These are phyloP conservation scores for Suillus luteus DNA, from an alignment of 768 basidiomycete genomes.

Conservation along the genomic window DNA sequence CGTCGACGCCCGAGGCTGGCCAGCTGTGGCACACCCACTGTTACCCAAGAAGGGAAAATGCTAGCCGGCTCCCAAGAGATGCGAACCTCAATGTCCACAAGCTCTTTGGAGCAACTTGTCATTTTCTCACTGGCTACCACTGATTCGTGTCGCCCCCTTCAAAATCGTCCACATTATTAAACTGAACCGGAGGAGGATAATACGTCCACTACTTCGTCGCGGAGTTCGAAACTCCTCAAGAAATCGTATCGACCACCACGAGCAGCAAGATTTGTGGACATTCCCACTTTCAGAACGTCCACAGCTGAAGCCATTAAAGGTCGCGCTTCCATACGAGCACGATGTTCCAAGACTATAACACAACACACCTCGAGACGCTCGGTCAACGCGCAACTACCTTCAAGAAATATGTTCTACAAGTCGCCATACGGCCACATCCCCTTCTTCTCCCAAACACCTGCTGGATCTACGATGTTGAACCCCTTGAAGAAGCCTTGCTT, in stretches of 20 bases:
- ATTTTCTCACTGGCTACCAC: neutral
- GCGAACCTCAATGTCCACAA: neutral
- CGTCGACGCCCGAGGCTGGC: neutral
- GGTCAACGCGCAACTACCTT: neutral
- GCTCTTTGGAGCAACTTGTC: neutral
- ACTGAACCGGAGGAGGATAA: conserved; percentile 15
- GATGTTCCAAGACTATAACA: neutral
- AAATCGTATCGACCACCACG: neutral
- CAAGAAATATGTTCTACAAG: conserved; percentile 22
- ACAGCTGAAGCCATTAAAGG: neutral
- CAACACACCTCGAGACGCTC: neutral
- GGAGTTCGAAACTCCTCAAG: neutral
- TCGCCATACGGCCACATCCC: conserved; percentile 17
- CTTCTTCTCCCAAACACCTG: conserved; percentile 19
- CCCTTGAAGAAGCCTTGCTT: conserved; percentile 20
- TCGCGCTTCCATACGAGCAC: neutral
- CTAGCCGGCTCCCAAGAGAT: neutral
- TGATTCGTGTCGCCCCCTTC: neutral
- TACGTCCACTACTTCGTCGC: neutral
- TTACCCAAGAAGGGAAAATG: neutral
- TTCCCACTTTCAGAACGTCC: neutral
- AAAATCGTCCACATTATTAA: conserved; percentile 1
- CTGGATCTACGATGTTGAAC: conserved; percentile 29
- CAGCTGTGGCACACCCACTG: neutral
- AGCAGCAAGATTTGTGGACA: neutral